Conservation (phyloP, 345 rosid species). For the Passiflora organensis region DNA sequence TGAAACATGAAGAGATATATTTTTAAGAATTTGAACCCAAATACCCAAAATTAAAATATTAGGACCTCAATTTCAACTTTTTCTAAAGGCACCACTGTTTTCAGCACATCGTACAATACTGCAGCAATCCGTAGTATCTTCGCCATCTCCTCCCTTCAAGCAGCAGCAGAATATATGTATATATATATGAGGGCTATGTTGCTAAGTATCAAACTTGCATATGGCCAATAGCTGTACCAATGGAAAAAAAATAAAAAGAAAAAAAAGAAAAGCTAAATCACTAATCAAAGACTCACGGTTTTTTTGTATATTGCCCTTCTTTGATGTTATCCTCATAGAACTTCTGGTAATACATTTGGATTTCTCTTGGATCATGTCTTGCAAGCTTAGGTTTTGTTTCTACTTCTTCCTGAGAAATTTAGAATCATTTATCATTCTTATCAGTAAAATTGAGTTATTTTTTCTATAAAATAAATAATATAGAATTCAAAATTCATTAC, state of each 20-base stretch:
- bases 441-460: no score
- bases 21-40: slow-evolving; percentile 3
- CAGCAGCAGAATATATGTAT: slow-evolving; percentile 9
- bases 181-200: slow-evolving; percentile 5
- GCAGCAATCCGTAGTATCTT: slow-evolving; percentile 75
- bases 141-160: slow-evolving; percentile 90
- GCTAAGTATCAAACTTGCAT: slow-evolving; percentile 6
- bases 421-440: background rate
- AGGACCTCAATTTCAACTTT: slow-evolving; percentile 63
- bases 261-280: background rate
- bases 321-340: slow-evolving; percentile 53
- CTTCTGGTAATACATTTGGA: slow-evolving; percentile 59
- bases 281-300: slow-evolving; percentile 54
- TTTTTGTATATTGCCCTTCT: slow-evolving; percentile 52
- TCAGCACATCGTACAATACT: slow-evolving; percentile 81
- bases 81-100: slow-evolving; percentile 41
- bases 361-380: slow-evolving; percentile 54
- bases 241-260: no score
- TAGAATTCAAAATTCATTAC: background rate
- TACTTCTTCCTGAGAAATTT: slow-evolving; percentile 53
- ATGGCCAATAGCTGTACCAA: background rate
- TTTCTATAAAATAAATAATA: background rate
- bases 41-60: slow-evolving; percentile 9
- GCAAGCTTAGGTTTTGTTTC: slow-evolving; percentile 40
- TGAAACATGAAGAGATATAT: slow-evolving; percentile 8